Percentiles rank a stretch among this genome's conserved stretches.
These are phyloP conservation scores for Coniochaeta prunicola DNA, from an alignment of 2,329 filamentous ascomycete species.

Conservation along the genomic window DNA sequence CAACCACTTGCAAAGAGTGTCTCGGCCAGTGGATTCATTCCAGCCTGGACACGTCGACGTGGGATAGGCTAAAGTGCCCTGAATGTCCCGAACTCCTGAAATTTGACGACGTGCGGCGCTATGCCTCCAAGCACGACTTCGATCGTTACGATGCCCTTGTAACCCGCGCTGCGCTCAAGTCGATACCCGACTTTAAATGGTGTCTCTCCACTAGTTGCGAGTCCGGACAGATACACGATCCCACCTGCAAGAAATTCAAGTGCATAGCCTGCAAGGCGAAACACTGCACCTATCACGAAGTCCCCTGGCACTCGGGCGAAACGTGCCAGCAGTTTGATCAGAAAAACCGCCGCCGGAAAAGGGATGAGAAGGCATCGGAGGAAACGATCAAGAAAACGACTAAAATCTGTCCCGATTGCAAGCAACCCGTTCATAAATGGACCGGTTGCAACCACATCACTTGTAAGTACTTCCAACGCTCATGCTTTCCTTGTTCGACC, in stretches of 20 bases:
- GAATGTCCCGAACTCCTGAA: constrained; percentile 23
- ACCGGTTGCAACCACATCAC: constrained; percentile 33
- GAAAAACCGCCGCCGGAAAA: constrained; percentile 18
- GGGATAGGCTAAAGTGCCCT: constrained; percentile 26
- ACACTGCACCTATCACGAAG: constrained; percentile 25
- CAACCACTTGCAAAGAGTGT: constrained; percentile 24
- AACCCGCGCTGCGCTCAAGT: constrained; percentile 20
- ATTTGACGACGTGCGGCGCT: constrained; percentile 21
- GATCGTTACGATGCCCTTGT: constrained; percentile 26
- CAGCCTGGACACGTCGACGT: constrained; percentile 19
- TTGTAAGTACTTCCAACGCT: constrained; percentile 13
- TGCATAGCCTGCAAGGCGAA: constrained; percentile 23
- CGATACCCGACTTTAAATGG: constrained; percentile 26
- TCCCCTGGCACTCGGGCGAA: constrained; percentile 28
- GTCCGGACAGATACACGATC: constrained; percentile 28
- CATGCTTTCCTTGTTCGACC: not conserved
- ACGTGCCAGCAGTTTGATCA: constrained; percentile 28
- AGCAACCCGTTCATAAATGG: constrained; percentile 25
- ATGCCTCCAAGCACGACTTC: constrained; percentile 19
- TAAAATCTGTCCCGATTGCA: constrained; percentile 27
- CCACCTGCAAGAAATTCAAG: constrained; percentile 21
- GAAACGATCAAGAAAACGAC: constrained; percentile 22
- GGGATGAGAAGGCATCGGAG: constrained; percentile 25
- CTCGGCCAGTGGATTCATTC: constrained; percentile 24
- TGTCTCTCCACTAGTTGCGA: constrained; percentile 27